phyloP scores from a whole-genome alignment of 371 early-diverging fungal genomes.

The Mortierella sp. region DNA sequence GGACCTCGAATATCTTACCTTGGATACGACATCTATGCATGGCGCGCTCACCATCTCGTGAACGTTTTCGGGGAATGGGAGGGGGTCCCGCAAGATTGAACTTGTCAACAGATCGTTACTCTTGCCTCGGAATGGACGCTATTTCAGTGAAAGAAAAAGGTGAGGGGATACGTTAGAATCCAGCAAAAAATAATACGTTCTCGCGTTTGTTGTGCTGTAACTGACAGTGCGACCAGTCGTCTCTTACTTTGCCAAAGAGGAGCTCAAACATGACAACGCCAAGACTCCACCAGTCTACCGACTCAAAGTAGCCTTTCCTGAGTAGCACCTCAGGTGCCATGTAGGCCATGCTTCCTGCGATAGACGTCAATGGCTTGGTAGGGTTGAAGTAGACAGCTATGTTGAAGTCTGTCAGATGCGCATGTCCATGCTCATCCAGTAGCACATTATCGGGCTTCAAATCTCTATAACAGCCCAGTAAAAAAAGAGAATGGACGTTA shows the following conservation, averaged over 20 bases:
- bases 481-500: background rate
- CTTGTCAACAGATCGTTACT: conserved; percentile 82
- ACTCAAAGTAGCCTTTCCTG: conserved; percentile 76
- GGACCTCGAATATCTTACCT: conserved; percentile 51
- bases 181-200: background rate
- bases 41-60: conserved; percentile 62
- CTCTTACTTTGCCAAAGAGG: conserved; percentile 74
- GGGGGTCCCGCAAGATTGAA: conserved; percentile 70
- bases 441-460: conserved; percentile 95
- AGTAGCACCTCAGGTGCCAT: conserved; percentile 87
- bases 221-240: background rate
- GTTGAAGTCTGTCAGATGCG: conserved; percentile 93
- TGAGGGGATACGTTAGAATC: background rate
- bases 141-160: background rate
- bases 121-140: conserved; percentile 90
- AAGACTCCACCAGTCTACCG: conserved; percentile 93
- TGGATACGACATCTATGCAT: conserved; percentile 70
- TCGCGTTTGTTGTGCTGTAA: background rate
- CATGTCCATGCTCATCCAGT: conserved; percentile 88
- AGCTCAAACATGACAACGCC: conserved; percentile 90
- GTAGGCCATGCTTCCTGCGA: conserved; percentile 87
- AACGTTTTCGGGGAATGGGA: conserved; percentile 72
- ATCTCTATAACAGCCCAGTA: conserved; percentile 67
- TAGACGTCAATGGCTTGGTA: conserved; percentile 70
- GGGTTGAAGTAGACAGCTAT: conserved; percentile 77